phyloP scores from a whole-genome alignment of 1,284 basidiomycete genomes.

The Melampsora americana region DNA sequence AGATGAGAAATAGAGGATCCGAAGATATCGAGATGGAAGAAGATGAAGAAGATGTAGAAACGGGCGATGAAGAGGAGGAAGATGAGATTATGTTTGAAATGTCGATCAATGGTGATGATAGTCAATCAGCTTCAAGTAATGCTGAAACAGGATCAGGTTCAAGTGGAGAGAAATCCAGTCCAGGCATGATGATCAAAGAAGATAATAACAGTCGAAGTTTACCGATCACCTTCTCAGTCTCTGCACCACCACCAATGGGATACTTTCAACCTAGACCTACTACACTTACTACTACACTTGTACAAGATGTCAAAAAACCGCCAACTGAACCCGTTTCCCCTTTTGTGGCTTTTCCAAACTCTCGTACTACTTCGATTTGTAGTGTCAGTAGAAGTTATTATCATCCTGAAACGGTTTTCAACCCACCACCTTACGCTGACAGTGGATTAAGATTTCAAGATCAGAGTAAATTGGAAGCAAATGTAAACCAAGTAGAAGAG shows the following conservation, averaged over 20 bases:
- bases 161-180: not conserved
- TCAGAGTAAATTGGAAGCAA: not conserved
- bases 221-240: conserved; percentile 1
- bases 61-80: conserved; percentile 13
- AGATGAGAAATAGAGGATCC: not conserved
- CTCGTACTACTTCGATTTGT: not conserved
- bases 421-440: conserved; percentile 27
- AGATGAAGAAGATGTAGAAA: not conserved
- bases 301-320: not conserved
- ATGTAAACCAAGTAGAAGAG: conserved; percentile 5
- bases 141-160: not conserved
- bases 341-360: not conserved
- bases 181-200: conserved; percentile 1
- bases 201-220: not conserved
- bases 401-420: conserved; percentile 29
- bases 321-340: not conserved
- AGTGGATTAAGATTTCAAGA: conserved; percentile 33
- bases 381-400: conserved; percentile 5
- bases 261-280: conserved; percentile 26
- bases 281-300: conserved; percentile 4
- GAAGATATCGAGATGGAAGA: not conserved
- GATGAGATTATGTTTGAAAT: conserved; percentile 29
- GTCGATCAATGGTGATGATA: conserved; percentile 37
- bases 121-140: not conserved
- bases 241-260: conserved; percentile 26